Evolutionary conservation across 345 rosid species (phyloP), one percentile per base, ranked within the genome.

Genomic region (Lumnitzera littorea): DNA sequence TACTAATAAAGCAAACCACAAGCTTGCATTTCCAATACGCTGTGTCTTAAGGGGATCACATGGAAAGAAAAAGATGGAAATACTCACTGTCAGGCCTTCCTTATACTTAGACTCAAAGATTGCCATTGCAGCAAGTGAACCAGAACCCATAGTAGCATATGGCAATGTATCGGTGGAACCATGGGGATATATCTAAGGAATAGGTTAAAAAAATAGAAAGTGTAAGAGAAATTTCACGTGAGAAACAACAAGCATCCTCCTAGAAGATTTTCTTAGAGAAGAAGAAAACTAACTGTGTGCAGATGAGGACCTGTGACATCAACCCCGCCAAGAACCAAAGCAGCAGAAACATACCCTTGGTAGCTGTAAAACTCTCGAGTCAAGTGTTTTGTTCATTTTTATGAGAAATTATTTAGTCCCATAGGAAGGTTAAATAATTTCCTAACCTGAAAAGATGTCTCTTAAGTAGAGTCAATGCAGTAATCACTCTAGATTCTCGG

Each of bases 91-190:
- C 62, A 68, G 65, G 46, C 72, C 72, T 62, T 62, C 72, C 27
- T 13, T 62, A 46, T 57, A 68, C 49, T 68, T 68, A n/a, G 72
- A 62, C 50, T 68, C 72, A 68, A 68, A 68, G 47, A 68, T 51
- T 23, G 72, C 27, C 72, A 68, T 68, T 27, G 72, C 72, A 47
- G 72, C 72, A 3, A 68, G 72, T 13, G 72, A 68, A 68, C 72
- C 72, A 24, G 72, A 68, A 46, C 72, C 72, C 72, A 68, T 62
- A 25, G 72, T 68, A 20, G 72, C 72, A 51, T 51, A 68, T 68
- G 72, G 72, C 58, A 68, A 23, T 12, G 72, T 57, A 47, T 68
- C 72, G 3, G 72, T 62, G 55, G 72, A 68, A 52, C 72, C 72
- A 62, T 62, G 72, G 52, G 72, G 72, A 53, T 68, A 68, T 56